Percentiles rank a stretch among this genome's conserved stretches.
These are phyloP conservation scores for Cenchrus purpureus DNA, from an alignment of 176 grass and related monocot genomes.

Conservation along the genomic window DNA sequence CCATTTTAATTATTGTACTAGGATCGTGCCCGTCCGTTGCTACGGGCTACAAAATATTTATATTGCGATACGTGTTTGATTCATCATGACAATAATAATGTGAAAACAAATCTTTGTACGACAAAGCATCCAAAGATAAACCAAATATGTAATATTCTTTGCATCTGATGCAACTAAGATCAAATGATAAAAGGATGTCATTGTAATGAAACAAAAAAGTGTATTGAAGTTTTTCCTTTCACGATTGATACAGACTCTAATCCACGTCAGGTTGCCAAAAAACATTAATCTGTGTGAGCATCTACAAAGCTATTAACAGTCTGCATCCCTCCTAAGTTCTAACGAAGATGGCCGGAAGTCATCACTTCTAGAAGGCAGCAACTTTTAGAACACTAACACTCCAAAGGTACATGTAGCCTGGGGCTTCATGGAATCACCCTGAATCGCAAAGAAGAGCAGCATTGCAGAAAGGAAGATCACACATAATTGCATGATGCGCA, in stretches of 20 bases:
- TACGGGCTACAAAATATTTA: too few species aligned
- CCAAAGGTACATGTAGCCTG: slow-evolving; percentile 87
- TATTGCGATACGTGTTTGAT: too few species aligned
- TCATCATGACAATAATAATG: too few species aligned
- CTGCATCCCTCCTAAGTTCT: slow-evolving; percentile 46
- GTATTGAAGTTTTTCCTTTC: neutral
- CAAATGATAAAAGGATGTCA: too few species aligned
- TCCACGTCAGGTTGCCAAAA: slow-evolving; percentile 88
- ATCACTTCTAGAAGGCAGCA: slow-evolving; percentile 42
- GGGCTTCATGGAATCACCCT: slow-evolving; percentile 86
- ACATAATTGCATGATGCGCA: slow-evolving; percentile 97
- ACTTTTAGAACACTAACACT: slow-evolving; percentile 78
- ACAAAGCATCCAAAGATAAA: too few species aligned
- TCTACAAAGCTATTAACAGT: slow-evolving; percentile 91
- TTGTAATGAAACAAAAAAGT: too few species aligned
- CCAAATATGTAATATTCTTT: too few species aligned
- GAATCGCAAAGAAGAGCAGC: slow-evolving; percentile 85
- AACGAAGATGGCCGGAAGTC: too few species aligned
- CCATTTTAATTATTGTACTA: too few species aligned
- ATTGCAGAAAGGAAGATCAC: slow-evolving; percentile 92
- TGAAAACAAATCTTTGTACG: too few species aligned
- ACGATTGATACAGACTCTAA: slow-evolving; percentile 70
- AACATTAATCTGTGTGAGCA: slow-evolving; percentile 87
- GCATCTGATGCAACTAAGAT: too few species aligned
- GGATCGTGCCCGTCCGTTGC: too few species aligned